Evolutionary conservation across 176 grass and related monocot species (phyloP).

Genomic region (Canna indica): DNA sequence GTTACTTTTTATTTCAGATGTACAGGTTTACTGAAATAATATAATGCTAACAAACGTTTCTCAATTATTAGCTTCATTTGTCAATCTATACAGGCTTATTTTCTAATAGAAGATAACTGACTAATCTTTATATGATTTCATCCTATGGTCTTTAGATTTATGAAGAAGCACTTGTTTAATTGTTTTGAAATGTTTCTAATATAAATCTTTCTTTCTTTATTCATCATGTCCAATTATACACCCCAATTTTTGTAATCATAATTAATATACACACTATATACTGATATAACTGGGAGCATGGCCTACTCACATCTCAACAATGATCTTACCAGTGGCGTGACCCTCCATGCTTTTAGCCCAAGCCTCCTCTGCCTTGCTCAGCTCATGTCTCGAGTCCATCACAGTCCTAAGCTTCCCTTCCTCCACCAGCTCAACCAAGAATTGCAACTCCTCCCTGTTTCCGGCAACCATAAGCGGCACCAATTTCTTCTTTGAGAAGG

Average conservation of each 20-base stretch:
- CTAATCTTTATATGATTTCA: too few species aligned
- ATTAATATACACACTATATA: too few species aligned
- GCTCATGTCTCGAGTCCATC: constrained; percentile 37
- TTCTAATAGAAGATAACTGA: too few species aligned
- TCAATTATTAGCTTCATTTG: not conserved
- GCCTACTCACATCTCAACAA: constrained; percentile 26
- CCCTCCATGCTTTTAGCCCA: constrained; percentile 70
- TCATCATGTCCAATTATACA: too few species aligned
- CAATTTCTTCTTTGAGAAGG: constrained; percentile 30
- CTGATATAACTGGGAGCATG: not conserved
- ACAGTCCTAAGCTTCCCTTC: constrained; percentile 44
- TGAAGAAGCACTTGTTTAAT: too few species aligned
- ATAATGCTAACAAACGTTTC: constrained; percentile 33
- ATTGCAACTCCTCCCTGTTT: constrained; percentile 40
- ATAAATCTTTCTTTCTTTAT: too few species aligned
- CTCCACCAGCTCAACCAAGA: constrained; percentile 44
- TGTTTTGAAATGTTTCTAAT: too few species aligned
- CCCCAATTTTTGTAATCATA: too few species aligned
- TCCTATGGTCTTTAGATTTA: too few species aligned
- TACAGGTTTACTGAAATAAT: not conserved
- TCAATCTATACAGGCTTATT: not conserved
- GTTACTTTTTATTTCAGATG: not conserved
- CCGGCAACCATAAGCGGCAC: constrained; percentile 29
- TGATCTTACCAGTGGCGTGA: constrained; percentile 54
- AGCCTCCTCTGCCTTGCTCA: constrained; percentile 30